Percentiles rank a stretch among this genome's conserved stretches.
Evolutionary conservation across 1,139 yeast species (phyloP).

Genomic region (Wickerhamomyces sp.): DNA sequence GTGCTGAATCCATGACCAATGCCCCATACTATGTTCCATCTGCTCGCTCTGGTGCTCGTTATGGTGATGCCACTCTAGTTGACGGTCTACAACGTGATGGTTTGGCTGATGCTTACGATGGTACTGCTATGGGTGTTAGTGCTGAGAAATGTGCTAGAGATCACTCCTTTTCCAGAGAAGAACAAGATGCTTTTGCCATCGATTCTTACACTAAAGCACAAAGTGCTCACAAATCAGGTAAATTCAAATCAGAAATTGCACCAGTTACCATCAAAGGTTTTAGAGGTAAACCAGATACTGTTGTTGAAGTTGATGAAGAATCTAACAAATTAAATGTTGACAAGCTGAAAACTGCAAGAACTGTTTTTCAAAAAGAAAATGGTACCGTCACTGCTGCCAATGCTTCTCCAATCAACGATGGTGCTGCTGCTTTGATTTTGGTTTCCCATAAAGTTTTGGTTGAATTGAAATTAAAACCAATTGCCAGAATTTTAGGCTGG

Average conservation of each 20-base stretch:
- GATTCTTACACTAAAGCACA: conserved; percentile 73
- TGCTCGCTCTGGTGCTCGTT: conserved; percentile 85
- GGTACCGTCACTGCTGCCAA: conserved; percentile 97
- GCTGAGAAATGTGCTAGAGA: conserved; percentile 94
- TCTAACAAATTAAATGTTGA: conserved; percentile 66
- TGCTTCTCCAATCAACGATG: conserved; percentile 93
- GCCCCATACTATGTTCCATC: conserved; percentile 88
- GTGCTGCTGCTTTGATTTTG: conserved; percentile 90
- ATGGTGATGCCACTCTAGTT: conserved; percentile 70
- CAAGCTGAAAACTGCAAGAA: conserved; percentile 74
- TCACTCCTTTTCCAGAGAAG: conserved; percentile 56
- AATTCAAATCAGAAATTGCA: conserved; percentile 73
- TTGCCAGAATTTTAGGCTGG: conserved; percentile 89
- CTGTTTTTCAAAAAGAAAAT: conserved; percentile 85
- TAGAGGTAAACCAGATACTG: conserved; percentile 88
- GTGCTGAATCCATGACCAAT: conserved; percentile 96
- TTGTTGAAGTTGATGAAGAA: conserved; percentile 68
- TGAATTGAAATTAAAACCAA: conserved; percentile 81
- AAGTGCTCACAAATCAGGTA: conserved; percentile 71
- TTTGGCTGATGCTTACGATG: conserved; percentile 81
- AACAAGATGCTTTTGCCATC: conserved; percentile 69
- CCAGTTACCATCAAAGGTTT: conserved; percentile 85
- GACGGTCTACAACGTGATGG: conserved; percentile 95
- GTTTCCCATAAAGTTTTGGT: conserved; percentile 78
- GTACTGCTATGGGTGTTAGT: conserved; percentile 88